Evolutionary conservation across 345 rosid genomes (phyloP).

Genomic region (Bruguiera sexangula): DNA sequence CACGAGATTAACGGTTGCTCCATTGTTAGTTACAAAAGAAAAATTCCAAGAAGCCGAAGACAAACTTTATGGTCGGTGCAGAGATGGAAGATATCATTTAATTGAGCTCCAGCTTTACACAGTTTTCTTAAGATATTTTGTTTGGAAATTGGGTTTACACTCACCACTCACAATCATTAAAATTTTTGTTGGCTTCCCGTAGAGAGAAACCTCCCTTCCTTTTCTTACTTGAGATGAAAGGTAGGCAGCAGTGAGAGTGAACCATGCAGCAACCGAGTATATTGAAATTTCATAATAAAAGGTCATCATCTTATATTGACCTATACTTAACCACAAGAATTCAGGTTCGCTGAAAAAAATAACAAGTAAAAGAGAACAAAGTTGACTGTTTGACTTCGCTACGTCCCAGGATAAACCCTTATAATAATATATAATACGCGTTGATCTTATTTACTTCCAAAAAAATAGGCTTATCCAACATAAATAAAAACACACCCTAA

Average conservation of each 20-base stretch:
- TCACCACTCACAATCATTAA: conserved; percentile 10
- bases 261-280: neutral
- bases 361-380: conserved; percentile 9
- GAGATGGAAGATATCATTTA: conserved; percentile 7
- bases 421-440: no score
- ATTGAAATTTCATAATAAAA: neutral
- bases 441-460: no score
- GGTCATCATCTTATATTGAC: neutral
- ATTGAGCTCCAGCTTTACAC: neutral
- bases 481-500: neutral
- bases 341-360: conserved; percentile 1
- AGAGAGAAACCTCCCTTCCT: neutral
- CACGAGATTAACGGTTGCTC: conserved; percentile 15
- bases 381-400: neutral
- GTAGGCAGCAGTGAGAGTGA: neutral
- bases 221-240: neutral
- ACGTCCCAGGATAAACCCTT: no score
- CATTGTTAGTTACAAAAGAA: conserved; percentile 4
- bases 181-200: neutral
- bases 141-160: neutral
- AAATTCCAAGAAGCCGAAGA: conserved; percentile 12
- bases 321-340: neutral
- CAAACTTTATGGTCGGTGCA: conserved; percentile 35
- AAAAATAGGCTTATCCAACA: no score
- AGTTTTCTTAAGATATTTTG: neutral